Evolutionary conservation across 371 early-diverging fungal species (phyloP), one percentile per base, ranked within the genome.

Genomic region (Lichtheimia corymbifera): DNA sequence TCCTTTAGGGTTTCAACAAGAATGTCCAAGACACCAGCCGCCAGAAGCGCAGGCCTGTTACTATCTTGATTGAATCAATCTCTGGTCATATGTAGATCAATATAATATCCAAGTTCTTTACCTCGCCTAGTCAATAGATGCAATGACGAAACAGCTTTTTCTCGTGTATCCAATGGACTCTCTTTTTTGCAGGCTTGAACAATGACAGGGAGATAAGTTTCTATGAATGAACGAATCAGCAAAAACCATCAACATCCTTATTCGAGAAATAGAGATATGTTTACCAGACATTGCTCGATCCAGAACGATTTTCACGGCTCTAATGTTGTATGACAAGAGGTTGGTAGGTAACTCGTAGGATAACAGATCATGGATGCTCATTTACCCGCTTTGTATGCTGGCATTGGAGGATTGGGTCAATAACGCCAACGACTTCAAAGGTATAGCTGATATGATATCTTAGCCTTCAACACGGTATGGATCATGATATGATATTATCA

Each of bases 121-220:
- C 90, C 93, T 59, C 75, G 73, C 51, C 89, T 73, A 5, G 92
- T 82, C 5, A 93, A 72, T 59, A 91, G 75, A 55, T 92, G 92
- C 7, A 93, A 62, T 0, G 89, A 80, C 4, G 82, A 81, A 5
- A 93, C 65, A 7, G 87, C 91, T 50, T 82, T 85, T 63, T 79
- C 78, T 47, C 77, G 77, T 27, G 74, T 60, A 27, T 81, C 82
- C 15, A 84, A 76, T 22, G 84, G 71, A 12, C 77, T 66, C n/a
- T 72, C 59, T 40, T 69, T 62, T 30, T 72, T 63, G 58, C 87
- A 83, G 11, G 77, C 67, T 13, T 71, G 66, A 40, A 91, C 72
- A 22, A 90, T 79, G 22, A 71, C 61, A 7, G 76, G 70, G n/a
- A 85, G 70, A 60, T 82, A 63, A 14, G 58, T 63, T 12, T 74